Evolutionary conservation across 192 early-diverging fungal genomes (phyloP).

Genomic region (Neocallimastix lanati): DNA sequence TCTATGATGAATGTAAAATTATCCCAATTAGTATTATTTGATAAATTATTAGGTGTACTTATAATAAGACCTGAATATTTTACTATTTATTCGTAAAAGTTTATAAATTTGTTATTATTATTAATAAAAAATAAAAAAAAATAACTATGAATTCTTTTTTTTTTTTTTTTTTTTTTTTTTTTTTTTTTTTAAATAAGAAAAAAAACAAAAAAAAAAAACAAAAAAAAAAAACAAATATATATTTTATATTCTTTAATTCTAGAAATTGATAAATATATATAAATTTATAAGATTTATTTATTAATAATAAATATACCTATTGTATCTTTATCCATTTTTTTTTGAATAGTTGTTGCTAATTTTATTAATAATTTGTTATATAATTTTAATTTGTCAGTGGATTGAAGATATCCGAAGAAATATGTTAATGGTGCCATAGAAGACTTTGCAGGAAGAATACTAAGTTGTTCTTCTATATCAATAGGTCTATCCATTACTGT

Average conservation of each 20-base stretch:
- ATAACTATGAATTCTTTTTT: too few relatives aligned
- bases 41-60: slow-evolving; percentile 64
- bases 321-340: slow-evolving; percentile 40
- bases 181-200: too few relatives aligned
- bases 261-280: too few relatives aligned
- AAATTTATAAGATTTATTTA: too few relatives aligned
- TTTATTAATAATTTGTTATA: slow-evolving; percentile 48
- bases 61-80: slow-evolving; percentile 60
- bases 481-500: slow-evolving; percentile 55
- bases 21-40: slow-evolving; percentile 55
- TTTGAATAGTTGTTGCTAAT: slow-evolving; percentile 41
- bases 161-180: too few relatives aligned
- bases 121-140: too few relatives aligned
- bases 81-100: too few relatives aligned
- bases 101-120: too few relatives aligned
- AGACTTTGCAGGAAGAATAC: slow-evolving; percentile 44
- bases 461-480: slow-evolving; percentile 70
- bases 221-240: too few relatives aligned
- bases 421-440: slow-evolving; percentile 63
- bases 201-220: too few relatives aligned
- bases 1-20: slow-evolving; percentile 53
- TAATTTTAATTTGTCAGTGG: slow-evolving; percentile 57
- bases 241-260: too few relatives aligned
- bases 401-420: slow-evolving; percentile 72
- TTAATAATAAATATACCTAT: slow-evolving; percentile 20